Percentiles rank a stretch among this genome's conserved stretches.
Conservation (phyloP, 306 rosid species). For the Echinosophora koreensis region DNA sequence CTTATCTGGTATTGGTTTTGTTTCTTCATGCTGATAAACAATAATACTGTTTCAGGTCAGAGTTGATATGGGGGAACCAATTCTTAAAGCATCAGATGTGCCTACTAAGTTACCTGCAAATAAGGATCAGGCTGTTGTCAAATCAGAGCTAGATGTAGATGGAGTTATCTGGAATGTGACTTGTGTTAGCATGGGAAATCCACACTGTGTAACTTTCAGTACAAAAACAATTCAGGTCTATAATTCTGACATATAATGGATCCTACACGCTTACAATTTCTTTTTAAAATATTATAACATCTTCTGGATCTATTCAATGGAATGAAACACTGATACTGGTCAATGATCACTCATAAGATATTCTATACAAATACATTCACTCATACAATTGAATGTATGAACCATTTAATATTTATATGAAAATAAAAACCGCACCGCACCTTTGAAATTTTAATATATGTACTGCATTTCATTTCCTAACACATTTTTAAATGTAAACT, state of each 20-base stretch:
- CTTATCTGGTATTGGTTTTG: constrained; percentile 16
- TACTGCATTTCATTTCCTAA: not conserved
- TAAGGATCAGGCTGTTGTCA: constrained; percentile 68
- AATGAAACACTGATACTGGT: constrained; percentile 17
- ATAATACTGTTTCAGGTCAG: constrained; percentile 67
- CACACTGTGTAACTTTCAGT: constrained; percentile 85
- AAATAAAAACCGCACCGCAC: constrained; percentile 4
- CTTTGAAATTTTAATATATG: constrained; percentile 19
- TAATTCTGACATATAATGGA: constrained; percentile 22
- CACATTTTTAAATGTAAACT: constrained; percentile 15
- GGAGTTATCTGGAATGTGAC: constrained; percentile 90
- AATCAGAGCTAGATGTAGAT: constrained; percentile 72
- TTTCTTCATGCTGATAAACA: constrained; percentile 32
- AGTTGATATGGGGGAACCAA: constrained; percentile 97
- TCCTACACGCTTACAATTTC: constrained; percentile 2
- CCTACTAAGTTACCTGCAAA: constrained; percentile 78
- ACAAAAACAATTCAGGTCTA: constrained; percentile 69
- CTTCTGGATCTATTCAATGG: constrained; percentile 39
- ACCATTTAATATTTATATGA: constrained; percentile 18
- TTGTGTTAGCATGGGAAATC: constrained; percentile 99
- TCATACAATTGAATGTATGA: constrained; percentile 23
- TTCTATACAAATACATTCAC: not conserved
- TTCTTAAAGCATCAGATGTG: constrained; percentile 82
- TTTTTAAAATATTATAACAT: not conserved
- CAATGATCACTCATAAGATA: constrained; percentile 16